Percentiles rank a stretch among this genome's conserved stretches.
Conservation (phyloP, 371 early-diverging fungal genomes). For the Umbelopsis sp. region DNA sequence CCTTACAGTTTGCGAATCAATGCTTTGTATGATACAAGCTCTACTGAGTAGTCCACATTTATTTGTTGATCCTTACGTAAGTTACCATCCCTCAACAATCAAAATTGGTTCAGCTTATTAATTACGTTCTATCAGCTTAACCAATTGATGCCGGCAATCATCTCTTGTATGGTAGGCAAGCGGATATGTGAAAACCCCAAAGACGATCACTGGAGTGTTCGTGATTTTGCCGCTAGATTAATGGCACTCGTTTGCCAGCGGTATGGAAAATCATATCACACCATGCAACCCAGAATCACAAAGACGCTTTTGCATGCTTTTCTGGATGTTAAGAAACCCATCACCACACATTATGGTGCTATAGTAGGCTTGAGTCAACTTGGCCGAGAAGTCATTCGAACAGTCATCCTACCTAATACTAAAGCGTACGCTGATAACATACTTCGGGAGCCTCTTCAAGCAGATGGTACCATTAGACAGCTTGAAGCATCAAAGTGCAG, state of each 20-base stretch:
- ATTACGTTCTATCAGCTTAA: slow-evolving; percentile 72
- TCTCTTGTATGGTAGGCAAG: slow-evolving; percentile 95
- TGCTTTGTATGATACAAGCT: slow-evolving; percentile 85
- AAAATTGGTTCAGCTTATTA: neutral
- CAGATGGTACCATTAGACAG: slow-evolving; percentile 29
- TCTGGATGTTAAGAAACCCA: slow-evolving; percentile 81
- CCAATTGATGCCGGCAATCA: slow-evolving; percentile 95
- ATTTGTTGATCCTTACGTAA: slow-evolving; percentile 97
- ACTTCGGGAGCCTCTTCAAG: slow-evolving; percentile 28
- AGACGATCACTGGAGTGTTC: slow-evolving; percentile 82
- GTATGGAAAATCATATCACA: slow-evolving; percentile 81
- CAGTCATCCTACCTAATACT: slow-evolving; percentile 79
- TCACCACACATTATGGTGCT: slow-evolving; percentile 89
- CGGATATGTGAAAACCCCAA: slow-evolving; percentile 69
- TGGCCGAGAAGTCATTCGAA: slow-evolving; percentile 78
- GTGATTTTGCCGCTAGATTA: slow-evolving; percentile 77
- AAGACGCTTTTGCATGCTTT: slow-evolving; percentile 89
- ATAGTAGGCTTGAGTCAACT: slow-evolving; percentile 79
- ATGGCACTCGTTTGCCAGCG: slow-evolving; percentile 72
- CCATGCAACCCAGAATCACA: slow-evolving; percentile 86
- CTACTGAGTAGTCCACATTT: slow-evolving; percentile 91
- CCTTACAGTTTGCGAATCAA: slow-evolving; percentile 67
- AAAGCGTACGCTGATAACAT: slow-evolving; percentile 59
- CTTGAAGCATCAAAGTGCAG: slow-evolving; percentile 44
- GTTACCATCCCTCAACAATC: slow-evolving; percentile 20